phyloP scores from a whole-genome alignment of 2,329 filamentous ascomycete species.

The Talaromyces sp. region DNA sequence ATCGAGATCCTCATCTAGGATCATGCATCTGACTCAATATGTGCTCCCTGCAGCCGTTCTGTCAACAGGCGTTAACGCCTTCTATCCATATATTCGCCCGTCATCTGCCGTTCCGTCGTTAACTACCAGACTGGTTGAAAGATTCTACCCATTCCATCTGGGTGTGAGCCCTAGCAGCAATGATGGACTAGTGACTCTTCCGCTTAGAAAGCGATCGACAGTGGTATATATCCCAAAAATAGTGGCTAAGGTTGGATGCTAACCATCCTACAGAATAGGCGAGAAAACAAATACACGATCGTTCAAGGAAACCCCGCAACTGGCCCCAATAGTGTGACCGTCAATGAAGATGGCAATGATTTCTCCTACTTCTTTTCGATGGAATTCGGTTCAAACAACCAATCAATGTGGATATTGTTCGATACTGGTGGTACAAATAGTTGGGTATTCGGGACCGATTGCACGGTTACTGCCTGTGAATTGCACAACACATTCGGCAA shows the following conservation, averaged over 20 bases:
- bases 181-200: slow-evolving; percentile 28
- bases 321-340: slow-evolving; percentile 47
- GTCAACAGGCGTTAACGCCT: slow-evolving; percentile 38
- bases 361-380: slow-evolving; percentile 54
- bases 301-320: slow-evolving; percentile 39
- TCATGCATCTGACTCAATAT: slow-evolving; percentile 39
- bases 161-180: slow-evolving; percentile 20
- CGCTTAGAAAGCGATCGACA: slow-evolving; percentile 36
- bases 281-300: slow-evolving; percentile 50
- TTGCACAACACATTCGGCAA: slow-evolving; percentile 68
- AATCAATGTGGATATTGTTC: slow-evolving; percentile 53
- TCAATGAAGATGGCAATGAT: slow-evolving; percentile 54
- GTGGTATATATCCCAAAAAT: slow-evolving; percentile 18
- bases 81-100: slow-evolving; percentile 40
- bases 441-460: slow-evolving; percentile 77
- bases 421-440: slow-evolving; percentile 62
- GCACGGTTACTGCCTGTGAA: slow-evolving; percentile 63
- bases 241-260: not conserved
- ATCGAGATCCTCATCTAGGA: slow-evolving; percentile 23
- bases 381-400: slow-evolving; percentile 48
- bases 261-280: slow-evolving; percentile 28
- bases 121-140: slow-evolving; percentile 24
- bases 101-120: slow-evolving; percentile 20
- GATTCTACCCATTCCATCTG: slow-evolving; percentile 34
- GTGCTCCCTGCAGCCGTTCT: slow-evolving; percentile 31